Conservation (phyloP, 108 stramenopile species). For the Nitzschia inconspicua region DNA sequence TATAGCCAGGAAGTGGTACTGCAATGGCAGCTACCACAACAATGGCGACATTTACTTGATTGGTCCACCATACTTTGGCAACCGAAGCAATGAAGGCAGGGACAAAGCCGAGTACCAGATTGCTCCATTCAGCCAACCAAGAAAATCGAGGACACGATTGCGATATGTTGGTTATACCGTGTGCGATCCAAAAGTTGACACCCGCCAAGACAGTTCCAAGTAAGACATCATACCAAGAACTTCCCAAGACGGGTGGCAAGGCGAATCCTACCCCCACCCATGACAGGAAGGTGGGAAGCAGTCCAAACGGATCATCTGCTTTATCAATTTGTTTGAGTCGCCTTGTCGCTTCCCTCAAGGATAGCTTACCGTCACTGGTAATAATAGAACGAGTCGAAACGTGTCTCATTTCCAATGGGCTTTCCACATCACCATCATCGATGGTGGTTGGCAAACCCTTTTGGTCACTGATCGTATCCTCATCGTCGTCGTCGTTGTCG, state of each 20-base stretch:
- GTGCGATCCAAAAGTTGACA: not conserved
- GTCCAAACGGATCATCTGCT: slow-evolving; percentile 7
- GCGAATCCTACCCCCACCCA: slow-evolving; percentile 2
- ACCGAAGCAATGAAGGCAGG: not conserved
- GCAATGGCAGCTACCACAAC: slow-evolving; percentile 4
- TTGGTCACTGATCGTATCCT: too few species aligned
- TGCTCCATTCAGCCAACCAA: slow-evolving; percentile 3
- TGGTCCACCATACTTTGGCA: not conserved
- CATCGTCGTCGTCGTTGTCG: too few species aligned
- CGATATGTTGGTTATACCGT: not conserved
- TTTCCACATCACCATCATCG: not conserved
- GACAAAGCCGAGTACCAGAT: not conserved
- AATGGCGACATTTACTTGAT: not conserved
- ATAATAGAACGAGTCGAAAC: not conserved
- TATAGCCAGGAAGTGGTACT: slow-evolving; percentile 5
- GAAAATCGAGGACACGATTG: not conserved
- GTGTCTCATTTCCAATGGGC: not conserved
- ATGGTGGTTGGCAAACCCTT: too few species aligned
- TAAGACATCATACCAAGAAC: slow-evolving; percentile 9
- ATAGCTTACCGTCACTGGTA: not conserved
- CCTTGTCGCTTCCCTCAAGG: not conserved
- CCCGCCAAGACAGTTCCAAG: not conserved
- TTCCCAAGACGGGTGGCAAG: not conserved
- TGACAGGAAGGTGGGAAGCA: not conserved
- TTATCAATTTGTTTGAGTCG: slow-evolving; percentile 7